Evolutionary conservation across 306 rosid genomes (phyloP), one percentile per base, ranked within the genome.

Genomic region (Dryas octopetala): DNA sequence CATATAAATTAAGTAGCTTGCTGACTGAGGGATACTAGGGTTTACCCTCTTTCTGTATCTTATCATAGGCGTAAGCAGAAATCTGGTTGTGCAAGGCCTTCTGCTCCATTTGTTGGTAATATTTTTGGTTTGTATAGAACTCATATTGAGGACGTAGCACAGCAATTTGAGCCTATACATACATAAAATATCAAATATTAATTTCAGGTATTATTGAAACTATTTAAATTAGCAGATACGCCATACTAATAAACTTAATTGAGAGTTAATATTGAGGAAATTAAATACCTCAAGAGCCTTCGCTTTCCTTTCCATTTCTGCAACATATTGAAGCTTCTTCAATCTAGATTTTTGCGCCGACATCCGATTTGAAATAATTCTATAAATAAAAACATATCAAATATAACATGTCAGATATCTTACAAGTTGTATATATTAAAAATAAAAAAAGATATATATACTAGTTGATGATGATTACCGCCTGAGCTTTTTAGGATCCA

Each of bases 41-140:
- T 16, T 81, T 62, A 90, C 96, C 88, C 32, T 88, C 91, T 83
- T 40, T 55, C 9, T 70, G 48, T 23, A 78, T 5, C 45, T 70
- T 62, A 3, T 70, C 71, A 8, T 14, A 65, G 8, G 76, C 60
- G 45, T 7, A 16, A 64, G n/a, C 40, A 26, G 83, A 40, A 23
- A 88, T 73, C 76, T 63, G 47, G 2, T 65, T 64, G 15, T 67
- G 84, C 87, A 86, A 62, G 45, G 62, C 55, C 4, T 64, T 70
- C 0, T 80, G 79, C 85, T 90, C 92, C 79, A 79, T 40, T 32
- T 73, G 52, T 59, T 86, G 64, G 7, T 17, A 10, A 5, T 46
- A 70, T 1, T 74, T 60, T 2, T 74, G 79, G 40, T 73, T 63
- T 52, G 49, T 77, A 6, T 15, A 57, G 45, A 50, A 28, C 55